Evolutionary conservation across 306 rosid species (phyloP), one percentile per base, ranked within the genome.

Genomic region (Cucurbita argyrosperma): DNA sequence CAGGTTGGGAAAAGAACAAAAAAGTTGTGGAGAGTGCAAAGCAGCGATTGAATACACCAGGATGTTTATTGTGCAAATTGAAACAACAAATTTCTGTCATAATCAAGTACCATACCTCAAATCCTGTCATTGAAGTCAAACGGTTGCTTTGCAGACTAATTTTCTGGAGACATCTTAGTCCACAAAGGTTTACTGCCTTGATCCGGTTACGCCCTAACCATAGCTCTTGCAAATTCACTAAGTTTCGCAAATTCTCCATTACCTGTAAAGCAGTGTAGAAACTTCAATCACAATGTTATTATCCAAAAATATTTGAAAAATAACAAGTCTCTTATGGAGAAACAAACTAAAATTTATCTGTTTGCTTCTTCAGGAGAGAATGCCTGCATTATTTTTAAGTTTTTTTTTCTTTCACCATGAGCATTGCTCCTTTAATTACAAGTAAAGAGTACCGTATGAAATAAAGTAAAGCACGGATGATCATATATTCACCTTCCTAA

Each of bases 71-170:
- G 46, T 46, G 55, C 40, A 62, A 46, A 10, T 5, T 13, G 69
- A 10, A 38, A n/a, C 14, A 15, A 74, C 16, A 74, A 46, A 15
- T 13, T 19, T 23, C n/a, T 12, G 13, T n/a, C 70, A 51, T 13
- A 30, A 42, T 53, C 58, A 16, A 42, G 14, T 76, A 62, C 4
- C 58, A 16, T 78, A 88, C 97, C 92, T 89, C 97, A 78, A 94
- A 83, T 76, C 99, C 97, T 43, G 64, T 54, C 90, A 85, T 89
- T 4, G 96, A 83, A 80, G 97, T 95, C 85, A 91, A 80, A 42
- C 96, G 92, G 78, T 95, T 95, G 85, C 99, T 95, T 65, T 91
- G 99, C 88, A 95, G 76, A 86, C 96, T 95, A 83, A 95, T 87
- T 87, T 89, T 89, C 88, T 87, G 83, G 69, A 95, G 87, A 77